These are phyloP conservation scores for Fraxinus paxiana DNA, from an alignment of 305 asterid species.

Conservation along the genomic window DNA sequence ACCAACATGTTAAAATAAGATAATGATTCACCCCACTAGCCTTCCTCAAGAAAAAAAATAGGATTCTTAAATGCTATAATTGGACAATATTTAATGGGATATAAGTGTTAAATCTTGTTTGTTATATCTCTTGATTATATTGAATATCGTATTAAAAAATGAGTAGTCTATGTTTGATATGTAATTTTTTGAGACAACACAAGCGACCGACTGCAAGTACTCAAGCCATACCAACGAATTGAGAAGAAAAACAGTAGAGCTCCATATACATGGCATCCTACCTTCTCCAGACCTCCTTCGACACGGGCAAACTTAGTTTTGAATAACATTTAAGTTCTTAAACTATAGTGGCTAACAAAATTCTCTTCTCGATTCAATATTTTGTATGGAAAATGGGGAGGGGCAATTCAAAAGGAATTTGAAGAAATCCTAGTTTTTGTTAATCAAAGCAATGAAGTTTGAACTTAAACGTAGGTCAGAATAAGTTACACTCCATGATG, in stretches of 20 bases:
- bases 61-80: background rate
- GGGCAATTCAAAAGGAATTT: background rate
- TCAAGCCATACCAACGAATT: background rate
- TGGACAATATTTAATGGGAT: background rate
- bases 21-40: slow-evolving; percentile 4
- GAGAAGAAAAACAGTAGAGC: background rate
- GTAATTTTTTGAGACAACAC: background rate
- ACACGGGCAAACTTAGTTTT: background rate
- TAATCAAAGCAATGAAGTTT: background rate
- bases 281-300: background rate
- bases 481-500: background rate
- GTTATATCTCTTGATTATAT: background rate
- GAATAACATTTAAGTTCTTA: background rate
- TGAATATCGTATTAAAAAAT: background rate
- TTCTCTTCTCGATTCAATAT: background rate
- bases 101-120: background rate
- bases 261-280: background rate
- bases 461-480: background rate
- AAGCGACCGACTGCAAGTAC: background rate
- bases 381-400: background rate
- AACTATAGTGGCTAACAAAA: background rate
- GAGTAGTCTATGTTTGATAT: background rate
- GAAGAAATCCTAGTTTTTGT: background rate
- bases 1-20: slow-evolving; percentile 13
- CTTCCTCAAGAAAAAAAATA: background rate